These are phyloP conservation scores for Ajuga chamaepitys DNA, from an alignment of 257 asterid genomes.

Conservation along the genomic window DNA sequence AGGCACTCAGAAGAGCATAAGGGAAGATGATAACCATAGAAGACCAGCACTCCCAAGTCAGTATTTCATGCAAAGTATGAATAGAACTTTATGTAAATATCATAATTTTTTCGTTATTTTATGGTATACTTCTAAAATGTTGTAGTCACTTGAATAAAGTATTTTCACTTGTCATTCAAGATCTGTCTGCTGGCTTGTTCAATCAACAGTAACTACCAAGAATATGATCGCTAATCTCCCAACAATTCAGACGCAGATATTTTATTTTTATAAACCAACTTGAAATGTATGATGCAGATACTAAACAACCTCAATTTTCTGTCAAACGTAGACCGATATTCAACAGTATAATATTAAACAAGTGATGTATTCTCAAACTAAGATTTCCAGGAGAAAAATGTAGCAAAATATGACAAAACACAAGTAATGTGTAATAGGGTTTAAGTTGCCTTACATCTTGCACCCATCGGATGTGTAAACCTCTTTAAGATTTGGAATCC, in stretches of 20 bases:
- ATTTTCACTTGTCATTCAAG: too few relatives aligned
- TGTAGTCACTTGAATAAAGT: too few relatives aligned
- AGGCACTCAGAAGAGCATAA: background rate
- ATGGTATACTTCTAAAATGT: too few relatives aligned
- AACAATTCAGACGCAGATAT: background rate
- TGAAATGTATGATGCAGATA: background rate
- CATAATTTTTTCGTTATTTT: too few relatives aligned
- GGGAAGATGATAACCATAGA: background rate
- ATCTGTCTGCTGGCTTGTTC: background rate
- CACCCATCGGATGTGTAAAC: constrained; percentile 81
- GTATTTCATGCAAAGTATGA: background rate
- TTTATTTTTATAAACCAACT: background rate
- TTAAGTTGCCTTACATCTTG: constrained; percentile 53
- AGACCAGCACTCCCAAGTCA: background rate
- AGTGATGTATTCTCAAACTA: background rate
- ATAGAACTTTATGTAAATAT: background rate
- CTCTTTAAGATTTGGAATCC: constrained; percentile 70
- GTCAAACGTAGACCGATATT: background rate
- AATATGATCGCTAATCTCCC: background rate
- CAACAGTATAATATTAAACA: background rate
- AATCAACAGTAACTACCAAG: background rate
- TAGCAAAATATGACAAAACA: background rate
- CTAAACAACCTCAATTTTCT: constrained; percentile 6
- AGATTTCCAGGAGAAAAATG: background rate
- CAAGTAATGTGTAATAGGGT: background rate